phyloP scores from a whole-genome alignment of 495 filamentous ascomycete species.

The Rusavskia elegans region DNA sequence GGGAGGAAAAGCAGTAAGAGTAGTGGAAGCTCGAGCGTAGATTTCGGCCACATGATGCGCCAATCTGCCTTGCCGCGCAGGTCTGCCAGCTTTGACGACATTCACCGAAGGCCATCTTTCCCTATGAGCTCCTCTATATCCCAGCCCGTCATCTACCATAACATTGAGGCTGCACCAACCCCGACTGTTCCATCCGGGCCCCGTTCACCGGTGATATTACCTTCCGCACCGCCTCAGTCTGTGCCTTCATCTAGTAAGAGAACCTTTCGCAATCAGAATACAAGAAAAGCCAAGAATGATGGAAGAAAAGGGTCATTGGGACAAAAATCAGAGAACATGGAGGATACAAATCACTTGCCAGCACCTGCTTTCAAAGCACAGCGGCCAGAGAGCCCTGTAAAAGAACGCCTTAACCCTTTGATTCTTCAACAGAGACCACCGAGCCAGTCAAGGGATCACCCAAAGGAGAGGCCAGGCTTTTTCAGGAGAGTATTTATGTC shows the following conservation, averaged over 20 bases:
- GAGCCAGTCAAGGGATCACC: conserved; percentile 5
- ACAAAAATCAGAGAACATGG: not conserved
- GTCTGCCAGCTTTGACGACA: conserved; percentile 68
- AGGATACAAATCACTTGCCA: not conserved
- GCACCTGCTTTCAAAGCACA: conserved; percentile 4
- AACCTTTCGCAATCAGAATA: not conserved
- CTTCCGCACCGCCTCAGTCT: not conserved
- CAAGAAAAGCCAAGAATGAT: not conserved
- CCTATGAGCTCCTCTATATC: conserved; percentile 12
- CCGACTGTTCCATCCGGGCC: conserved; percentile 77
- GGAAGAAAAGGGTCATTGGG: conserved; percentile 1
- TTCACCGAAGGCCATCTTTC: conserved; percentile 19
- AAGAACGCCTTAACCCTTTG: conserved; percentile 2
- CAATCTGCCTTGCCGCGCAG: conserved; percentile 40
- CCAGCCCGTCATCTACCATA: conserved; percentile 26
- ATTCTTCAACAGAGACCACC: not conserved
- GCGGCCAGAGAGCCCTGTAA: conserved; percentile 3
- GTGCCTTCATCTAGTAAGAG: not conserved
- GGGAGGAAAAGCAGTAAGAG: conserved; percentile 55
- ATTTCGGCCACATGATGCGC: conserved; percentile 40
- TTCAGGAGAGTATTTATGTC: conserved; percentile 81
- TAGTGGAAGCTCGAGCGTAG: conserved; percentile 53
- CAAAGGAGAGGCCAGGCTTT: conserved; percentile 69
- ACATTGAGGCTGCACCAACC: conserved; percentile 73
- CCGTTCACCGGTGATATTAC: conserved; percentile 20